Base-by-base conservation (phyloP, 2,329 filamentous ascomycete genomes). In the Talaromyces marneffei region DNA sequence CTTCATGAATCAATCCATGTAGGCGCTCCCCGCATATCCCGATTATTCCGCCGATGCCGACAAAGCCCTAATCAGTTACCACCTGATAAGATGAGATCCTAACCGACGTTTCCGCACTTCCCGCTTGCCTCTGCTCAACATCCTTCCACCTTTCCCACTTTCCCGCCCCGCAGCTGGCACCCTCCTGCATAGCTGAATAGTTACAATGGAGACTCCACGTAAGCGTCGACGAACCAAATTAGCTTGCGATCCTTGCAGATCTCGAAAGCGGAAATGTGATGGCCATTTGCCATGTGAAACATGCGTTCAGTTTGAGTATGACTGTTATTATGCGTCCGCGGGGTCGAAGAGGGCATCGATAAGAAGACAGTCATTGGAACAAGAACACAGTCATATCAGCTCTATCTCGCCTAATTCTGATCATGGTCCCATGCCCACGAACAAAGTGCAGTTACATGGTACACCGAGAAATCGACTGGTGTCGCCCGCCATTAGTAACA, bases 181-280 rank as follows among this genome's bases (percentile, higher is more conserved):
- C 23, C 18, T 18, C 18, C 5, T 18, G 2, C 33, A 35, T 12
- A 42, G 39, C 16, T 18, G 20, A 9, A 31, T 10, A 52, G 25
- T 35, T 10, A 23, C 27, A 40, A 59, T 59, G 29, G 29, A 44
- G 9, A 20, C n/a, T 25, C 57, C 70, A 72, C 58, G 74, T 72
- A 65, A 56, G 27, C 60, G 60, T 9, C 60, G 60, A 10, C 77
- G 80, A 1, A 77, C 80, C 25, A 76, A 75, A 40, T 63, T 78
- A 8, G 80, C 80, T 23, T 83, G 80, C 65, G 73, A 79, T 61
- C 78, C 80, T 18, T 85, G 83, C 61, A 77, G 83, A 37, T 76
- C 83, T 12, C 78, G 82, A 54, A 85, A 85, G 69, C 77, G 83
- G 50, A 82, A 82, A 71, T 85, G 83, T 65, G 80, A 84, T 63